phyloP scores from a whole-genome alignment of 2,329 filamentous ascomycete species.

The Aspergillus proliferans region DNA sequence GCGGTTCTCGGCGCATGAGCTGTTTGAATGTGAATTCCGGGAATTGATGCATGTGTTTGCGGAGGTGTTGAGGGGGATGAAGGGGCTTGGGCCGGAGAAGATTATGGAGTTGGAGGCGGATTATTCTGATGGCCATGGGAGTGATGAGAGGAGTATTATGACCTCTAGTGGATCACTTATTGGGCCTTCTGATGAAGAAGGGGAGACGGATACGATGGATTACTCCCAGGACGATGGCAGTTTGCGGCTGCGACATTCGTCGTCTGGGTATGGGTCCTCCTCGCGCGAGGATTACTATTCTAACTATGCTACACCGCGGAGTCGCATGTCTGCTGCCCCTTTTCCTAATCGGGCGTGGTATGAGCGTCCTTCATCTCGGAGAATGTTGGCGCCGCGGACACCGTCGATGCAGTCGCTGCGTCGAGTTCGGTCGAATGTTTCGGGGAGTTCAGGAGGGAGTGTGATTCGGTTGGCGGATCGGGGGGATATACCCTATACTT shows the following conservation, averaged over 20 bases:
- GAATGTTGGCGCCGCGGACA: slow-evolving; percentile 17
- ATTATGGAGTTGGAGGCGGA: slow-evolving; percentile 50
- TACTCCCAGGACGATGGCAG: slow-evolving; percentile 6
- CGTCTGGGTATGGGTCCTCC: slow-evolving; percentile 13
- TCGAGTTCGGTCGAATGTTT: slow-evolving; percentile 26
- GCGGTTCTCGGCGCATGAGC: slow-evolving; percentile 66
- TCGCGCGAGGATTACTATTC: slow-evolving; percentile 24
- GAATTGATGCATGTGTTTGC: slow-evolving; percentile 79
- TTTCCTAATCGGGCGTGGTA: slow-evolving; percentile 5
- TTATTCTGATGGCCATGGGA: slow-evolving; percentile 40
- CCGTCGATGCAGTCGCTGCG: slow-evolving; percentile 32
- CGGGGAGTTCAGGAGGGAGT: slow-evolving; percentile 30
- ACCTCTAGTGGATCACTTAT: slow-evolving; percentile 29
- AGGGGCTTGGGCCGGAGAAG: slow-evolving; percentile 48
- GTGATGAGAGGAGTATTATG: slow-evolving; percentile 14
- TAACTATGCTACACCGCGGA: slow-evolving; percentile 20
- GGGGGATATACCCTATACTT: slow-evolving; percentile 29
- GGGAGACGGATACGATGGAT: slow-evolving; percentile 31
- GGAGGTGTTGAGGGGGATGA: slow-evolving; percentile 71
- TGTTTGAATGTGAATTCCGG: slow-evolving; percentile 67
- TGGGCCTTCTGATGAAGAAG: slow-evolving; percentile 35
- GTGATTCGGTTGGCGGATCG: slow-evolving; percentile 34
- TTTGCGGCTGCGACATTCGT: not conserved
- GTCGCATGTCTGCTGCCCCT: slow-evolving; percentile 13
- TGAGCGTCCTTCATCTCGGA: slow-evolving; percentile 1